phyloP scores from a whole-genome alignment of 306 rosid species.

The Benincasa hispida region DNA sequence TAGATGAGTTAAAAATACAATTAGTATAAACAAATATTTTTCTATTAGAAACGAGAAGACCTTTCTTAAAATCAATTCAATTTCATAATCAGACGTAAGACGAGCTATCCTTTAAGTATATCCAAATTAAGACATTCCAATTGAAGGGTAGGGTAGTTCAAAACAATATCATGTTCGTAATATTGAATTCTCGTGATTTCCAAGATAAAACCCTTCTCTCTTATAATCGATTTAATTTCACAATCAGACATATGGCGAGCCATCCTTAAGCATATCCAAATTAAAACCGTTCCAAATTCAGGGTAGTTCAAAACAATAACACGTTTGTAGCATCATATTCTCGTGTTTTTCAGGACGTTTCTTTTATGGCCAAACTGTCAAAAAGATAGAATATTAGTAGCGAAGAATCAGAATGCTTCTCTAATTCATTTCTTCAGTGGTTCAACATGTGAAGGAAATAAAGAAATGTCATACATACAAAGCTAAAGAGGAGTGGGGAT shows the following conservation, averaged over 20 bases:
- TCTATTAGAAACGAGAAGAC: no score
- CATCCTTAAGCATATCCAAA: neutral
- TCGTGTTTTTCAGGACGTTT: neutral
- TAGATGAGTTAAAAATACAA: no score
- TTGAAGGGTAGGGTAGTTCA: no score
- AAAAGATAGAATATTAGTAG: neutral
- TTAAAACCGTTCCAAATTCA: neutral
- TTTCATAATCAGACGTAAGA: no score
- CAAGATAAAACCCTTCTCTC: no score
- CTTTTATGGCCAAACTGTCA: neutral
- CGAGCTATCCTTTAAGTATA: neutral
- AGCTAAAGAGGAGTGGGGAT: conserved; percentile 5
- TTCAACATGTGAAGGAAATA: conserved; percentile 10
- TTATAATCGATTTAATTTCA: no score
- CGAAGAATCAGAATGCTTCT: neutral
- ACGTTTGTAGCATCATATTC: neutral
- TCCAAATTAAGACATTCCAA: neutral
- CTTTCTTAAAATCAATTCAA: no score
- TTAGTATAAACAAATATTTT: no score
- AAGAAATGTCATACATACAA: conserved; percentile 20
- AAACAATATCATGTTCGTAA: no score
- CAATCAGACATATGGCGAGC: neutral
- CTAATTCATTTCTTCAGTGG: conserved; percentile 21
- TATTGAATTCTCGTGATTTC: no score
- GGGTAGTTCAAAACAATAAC: neutral